phyloP scores from a whole-genome alignment of 129 eudicot species.

The Rutidosis leptorrhynchoides region DNA sequence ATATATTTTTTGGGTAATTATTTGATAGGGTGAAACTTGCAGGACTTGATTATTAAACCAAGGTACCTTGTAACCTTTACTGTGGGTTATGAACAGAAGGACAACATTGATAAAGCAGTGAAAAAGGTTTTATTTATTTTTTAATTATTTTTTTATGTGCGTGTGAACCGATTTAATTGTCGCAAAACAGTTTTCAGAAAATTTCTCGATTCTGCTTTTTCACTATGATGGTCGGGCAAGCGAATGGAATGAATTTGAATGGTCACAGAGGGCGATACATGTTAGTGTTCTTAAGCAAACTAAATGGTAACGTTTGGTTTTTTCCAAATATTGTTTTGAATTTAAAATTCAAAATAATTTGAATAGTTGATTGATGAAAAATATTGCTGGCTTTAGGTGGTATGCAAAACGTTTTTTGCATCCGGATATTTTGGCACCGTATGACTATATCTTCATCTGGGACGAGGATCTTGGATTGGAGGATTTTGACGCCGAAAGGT shows the following conservation, averaged over 20 bases:
- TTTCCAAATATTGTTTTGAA: neutral
- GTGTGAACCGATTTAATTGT: constrained; percentile 19
- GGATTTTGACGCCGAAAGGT: constrained; percentile 50
- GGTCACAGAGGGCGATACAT: constrained; percentile 46
- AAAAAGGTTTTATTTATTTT: constrained; percentile 35
- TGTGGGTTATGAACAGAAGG: constrained; percentile 45
- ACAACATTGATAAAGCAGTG: constrained; percentile 38
- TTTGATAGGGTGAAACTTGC: constrained; percentile 23
- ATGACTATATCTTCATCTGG: constrained; percentile 57
- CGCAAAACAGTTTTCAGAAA: constrained; percentile 38
- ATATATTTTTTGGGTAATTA: neutral
- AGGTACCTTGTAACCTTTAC: constrained; percentile 44
- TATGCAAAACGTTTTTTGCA: constrained; percentile 57
- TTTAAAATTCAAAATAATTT: too few species aligned
- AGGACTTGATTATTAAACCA: constrained; percentile 35
- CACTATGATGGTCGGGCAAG: constrained; percentile 48
- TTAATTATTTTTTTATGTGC: neutral
- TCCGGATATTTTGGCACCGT: constrained; percentile 48
- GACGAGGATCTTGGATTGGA: constrained; percentile 64
- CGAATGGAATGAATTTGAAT: constrained; percentile 48
- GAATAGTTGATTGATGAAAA: neutral
- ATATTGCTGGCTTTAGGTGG: constrained; percentile 45
- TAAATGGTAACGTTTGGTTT: constrained; percentile 33
- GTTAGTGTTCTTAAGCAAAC: constrained; percentile 46
- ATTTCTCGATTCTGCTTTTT: constrained; percentile 40